Evolutionary conservation across 2,329 filamentous ascomycete genomes (phyloP).

Genomic region (Fusarium mexicanum): DNA sequence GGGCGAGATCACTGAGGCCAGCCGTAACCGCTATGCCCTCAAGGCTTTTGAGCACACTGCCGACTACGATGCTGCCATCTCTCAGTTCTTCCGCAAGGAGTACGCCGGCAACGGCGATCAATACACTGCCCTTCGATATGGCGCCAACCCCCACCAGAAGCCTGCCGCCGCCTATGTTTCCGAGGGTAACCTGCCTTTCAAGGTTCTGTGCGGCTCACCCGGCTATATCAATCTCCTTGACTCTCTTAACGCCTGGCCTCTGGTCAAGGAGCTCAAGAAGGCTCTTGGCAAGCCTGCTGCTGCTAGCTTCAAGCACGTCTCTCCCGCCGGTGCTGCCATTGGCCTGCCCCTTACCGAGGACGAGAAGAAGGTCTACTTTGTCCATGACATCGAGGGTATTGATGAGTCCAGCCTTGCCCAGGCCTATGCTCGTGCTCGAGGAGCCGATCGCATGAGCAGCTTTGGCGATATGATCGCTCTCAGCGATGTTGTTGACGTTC

Average conservation of each 20-base stretch:
- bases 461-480: conserved; percentile 97
- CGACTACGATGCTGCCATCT: conserved; percentile 94
- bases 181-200: conserved; percentile 86
- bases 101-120: conserved; percentile 88
- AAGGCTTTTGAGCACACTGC: conserved; percentile 99
- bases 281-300: conserved; percentile 89
- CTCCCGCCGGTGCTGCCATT: conserved; percentile 93
- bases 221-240: conserved; percentile 98
- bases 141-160: conserved; percentile 98
- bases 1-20: conserved; percentile 85
- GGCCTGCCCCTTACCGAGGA: conserved; percentile 85
- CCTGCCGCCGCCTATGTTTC: conserved; percentile 85
- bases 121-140: conserved; percentile 88
- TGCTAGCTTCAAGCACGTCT: conserved; percentile 99
- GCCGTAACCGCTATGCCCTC: conserved; percentile 88
- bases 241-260: conserved; percentile 93
- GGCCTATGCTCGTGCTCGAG: conserved; percentile 94
- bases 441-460: conserved; percentile 97
- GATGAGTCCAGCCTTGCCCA: conserved; percentile 88
- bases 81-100: conserved; percentile 96
- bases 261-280: conserved; percentile 94
- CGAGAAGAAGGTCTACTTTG: conserved; percentile 98
- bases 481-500: conserved; percentile 87
- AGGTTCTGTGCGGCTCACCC: conserved; percentile 86
- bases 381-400: conserved; percentile 91